Base-by-base conservation (phyloP, 768 basidiomycete species). In the Mycena metata region DNA sequence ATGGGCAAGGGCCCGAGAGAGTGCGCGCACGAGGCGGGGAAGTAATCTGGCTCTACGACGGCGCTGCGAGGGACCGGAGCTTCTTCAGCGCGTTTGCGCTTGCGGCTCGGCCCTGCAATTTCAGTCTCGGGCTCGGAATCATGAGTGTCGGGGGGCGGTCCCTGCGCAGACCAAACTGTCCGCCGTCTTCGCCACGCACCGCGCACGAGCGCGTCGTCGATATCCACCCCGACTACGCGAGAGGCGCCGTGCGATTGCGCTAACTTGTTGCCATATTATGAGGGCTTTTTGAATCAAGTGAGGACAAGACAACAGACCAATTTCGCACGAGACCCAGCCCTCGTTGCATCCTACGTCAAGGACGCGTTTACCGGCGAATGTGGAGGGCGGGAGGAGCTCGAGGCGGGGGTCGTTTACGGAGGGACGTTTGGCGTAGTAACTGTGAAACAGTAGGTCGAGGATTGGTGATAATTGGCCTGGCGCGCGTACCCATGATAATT, bases 331-430 rank as follows among this genome's bases (percentile, higher is more conserved):
- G 41, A 96, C 90, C 85, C 86, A 88, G 10, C 95, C 95, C 74
- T 94, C 90, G 76, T 96, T 97, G 76, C 93, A 94, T 0, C 95
- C 95, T 0, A 96, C 80, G 78, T 97, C 95, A 13, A 97, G 84
- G 3, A 96, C 90, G 52, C 83, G 80, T 65, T 87, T 86, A 16
- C 78, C 85, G 4, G 66, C 30, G 72, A 96, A 90, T 39, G 91
- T 80, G 1, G 77, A 71, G 5, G 77, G 45, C 0, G 90, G 90
- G 2, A 97, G 79, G 19, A 90, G 79, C 0, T 84, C 82, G 2
- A 97, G 83, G 17, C 96, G 87, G 0, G 87, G 84, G 76, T 96
- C 93, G 39, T 79, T 79, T 1, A 83, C 73, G 23, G 81, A 83
- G 0, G 89, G 90, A 7, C 93, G 86, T 78, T 92, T 94, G n/a